phyloP scores from a whole-genome alignment of 2,329 filamentous ascomycete species.

The Trichoderma brevicompactum region DNA sequence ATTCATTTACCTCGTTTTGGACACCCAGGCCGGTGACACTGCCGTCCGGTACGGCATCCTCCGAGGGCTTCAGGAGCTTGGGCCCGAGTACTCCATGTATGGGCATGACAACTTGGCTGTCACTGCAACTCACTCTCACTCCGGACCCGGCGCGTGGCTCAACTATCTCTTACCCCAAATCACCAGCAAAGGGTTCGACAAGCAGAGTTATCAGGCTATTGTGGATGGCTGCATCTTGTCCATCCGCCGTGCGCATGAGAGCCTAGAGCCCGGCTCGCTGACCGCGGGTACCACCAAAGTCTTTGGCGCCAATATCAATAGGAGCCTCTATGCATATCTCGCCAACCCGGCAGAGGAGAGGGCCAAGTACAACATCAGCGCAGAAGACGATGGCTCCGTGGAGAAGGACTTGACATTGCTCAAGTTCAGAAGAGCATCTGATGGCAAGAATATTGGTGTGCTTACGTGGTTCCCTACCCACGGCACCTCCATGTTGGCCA shows the following conservation, averaged over 20 bases:
- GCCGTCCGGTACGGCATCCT: slow-evolving; percentile 83
- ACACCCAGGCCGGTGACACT: slow-evolving; percentile 84
- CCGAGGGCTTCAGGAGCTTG: slow-evolving; percentile 68
- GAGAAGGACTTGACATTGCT: slow-evolving; percentile 82
- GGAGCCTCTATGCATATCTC: slow-evolving; percentile 82
- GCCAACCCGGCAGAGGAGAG: slow-evolving; percentile 79
- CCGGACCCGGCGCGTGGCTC: slow-evolving; percentile 86
- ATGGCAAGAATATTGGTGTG: slow-evolving; percentile 76
- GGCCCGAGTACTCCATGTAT: slow-evolving; percentile 71
- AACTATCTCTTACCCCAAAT: slow-evolving; percentile 92
- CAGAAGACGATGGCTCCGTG: slow-evolving; percentile 49
- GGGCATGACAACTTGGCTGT: slow-evolving; percentile 81
- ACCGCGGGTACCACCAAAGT: slow-evolving; percentile 66
- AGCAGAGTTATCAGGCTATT: slow-evolving; percentile 83
- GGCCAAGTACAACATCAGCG: slow-evolving; percentile 59
- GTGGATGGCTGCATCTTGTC: slow-evolving; percentile 82
- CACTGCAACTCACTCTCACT: slow-evolving; percentile 88
- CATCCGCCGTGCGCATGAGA: slow-evolving; percentile 76
- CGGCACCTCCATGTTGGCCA: slow-evolving; percentile 85
- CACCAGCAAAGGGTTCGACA: slow-evolving; percentile 82
- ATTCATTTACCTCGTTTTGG: slow-evolving; percentile 85
- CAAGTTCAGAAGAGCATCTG: slow-evolving; percentile 71
- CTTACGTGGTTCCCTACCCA: slow-evolving; percentile 91
- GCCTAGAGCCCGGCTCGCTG: slow-evolving; percentile 60
- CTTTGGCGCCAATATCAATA: slow-evolving; percentile 76